These are phyloP conservation scores for Madurella mycetomatis DNA, from an alignment of 2,329 filamentous ascomycete species.

Conservation along the genomic window DNA sequence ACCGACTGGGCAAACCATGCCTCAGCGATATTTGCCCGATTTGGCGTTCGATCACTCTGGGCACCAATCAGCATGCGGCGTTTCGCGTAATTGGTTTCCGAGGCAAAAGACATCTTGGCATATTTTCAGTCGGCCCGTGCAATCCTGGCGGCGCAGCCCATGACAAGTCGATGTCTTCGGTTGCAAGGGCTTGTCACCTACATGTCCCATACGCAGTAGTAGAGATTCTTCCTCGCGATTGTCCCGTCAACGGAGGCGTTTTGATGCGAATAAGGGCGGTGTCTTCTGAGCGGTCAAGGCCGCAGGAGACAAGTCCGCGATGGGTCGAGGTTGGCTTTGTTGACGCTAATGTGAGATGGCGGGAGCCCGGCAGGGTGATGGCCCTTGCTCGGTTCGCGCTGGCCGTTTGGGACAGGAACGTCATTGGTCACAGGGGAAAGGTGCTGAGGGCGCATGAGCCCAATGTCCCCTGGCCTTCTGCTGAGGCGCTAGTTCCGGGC, in stretches of 20 bases:
- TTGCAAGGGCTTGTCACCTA: too few relatives aligned
- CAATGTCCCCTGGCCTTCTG: too few relatives aligned
- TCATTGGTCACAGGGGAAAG: not conserved
- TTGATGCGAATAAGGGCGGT: too few relatives aligned
- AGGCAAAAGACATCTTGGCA: slow-evolving; percentile 1
- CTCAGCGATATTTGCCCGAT: slow-evolving; percentile 12
- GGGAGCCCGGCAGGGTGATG: not conserved
- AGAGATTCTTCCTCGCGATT: too few relatives aligned
- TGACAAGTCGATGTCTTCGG: slow-evolving; percentile 1
- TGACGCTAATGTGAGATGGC: too few relatives aligned
- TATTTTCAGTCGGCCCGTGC: not conserved
- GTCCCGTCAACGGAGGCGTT: too few relatives aligned
- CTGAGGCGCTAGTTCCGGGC: too few relatives aligned
- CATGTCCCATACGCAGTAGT: too few relatives aligned
- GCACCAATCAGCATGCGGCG: slow-evolving; percentile 22
- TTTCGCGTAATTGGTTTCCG: slow-evolving; percentile 9
- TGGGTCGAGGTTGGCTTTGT: too few relatives aligned
- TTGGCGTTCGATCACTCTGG: slow-evolving; percentile 18
- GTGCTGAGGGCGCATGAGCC: not conserved
- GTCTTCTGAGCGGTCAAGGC: too few relatives aligned
- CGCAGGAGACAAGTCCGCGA: too few relatives aligned
- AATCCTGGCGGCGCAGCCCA: not conserved
- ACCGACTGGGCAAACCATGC: not conserved
- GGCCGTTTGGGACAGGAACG: not conserved
- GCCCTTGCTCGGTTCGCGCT: not conserved